phyloP scores from a whole-genome alignment of 371 early-diverging fungal species.

The Mortierella sp. region DNA sequence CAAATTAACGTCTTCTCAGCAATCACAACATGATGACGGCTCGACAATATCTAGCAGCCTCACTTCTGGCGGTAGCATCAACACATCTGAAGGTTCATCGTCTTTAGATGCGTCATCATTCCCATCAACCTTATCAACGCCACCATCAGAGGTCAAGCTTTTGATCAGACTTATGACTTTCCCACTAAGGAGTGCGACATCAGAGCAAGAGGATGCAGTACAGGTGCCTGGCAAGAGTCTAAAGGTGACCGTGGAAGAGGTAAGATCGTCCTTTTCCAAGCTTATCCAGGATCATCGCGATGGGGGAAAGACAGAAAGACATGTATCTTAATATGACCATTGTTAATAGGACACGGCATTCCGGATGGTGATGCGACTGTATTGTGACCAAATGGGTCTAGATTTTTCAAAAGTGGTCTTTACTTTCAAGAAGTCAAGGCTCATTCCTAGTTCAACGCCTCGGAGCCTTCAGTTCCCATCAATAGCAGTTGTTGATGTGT shows the following conservation, averaged over 20 bases:
- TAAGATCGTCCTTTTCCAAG: constrained; percentile 6
- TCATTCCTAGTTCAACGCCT: constrained; percentile 45
- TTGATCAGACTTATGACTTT: constrained; percentile 12
- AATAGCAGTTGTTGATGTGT: constrained; percentile 26
- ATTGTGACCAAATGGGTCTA: constrained; percentile 13
- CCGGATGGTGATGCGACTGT: constrained; percentile 27
- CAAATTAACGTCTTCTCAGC: constrained; percentile 13
- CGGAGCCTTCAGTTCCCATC: constrained; percentile 22
- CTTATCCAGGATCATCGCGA: background rate
- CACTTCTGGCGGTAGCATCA: background rate
- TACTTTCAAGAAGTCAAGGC: constrained; percentile 23
- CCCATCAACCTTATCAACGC: background rate
- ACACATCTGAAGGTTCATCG: background rate
- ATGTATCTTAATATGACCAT: background rate
- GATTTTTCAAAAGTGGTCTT: constrained; percentile 14
- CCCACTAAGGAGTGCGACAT: constrained; percentile 7
- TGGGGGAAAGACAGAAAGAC: background rate
- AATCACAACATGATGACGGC: constrained; percentile 6
- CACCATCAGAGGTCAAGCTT: background rate
- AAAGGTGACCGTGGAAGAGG: constrained; percentile 25
- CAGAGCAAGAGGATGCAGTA: background rate
- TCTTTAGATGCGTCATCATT: background rate
- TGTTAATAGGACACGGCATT: constrained; percentile 23
- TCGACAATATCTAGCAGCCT: background rate
- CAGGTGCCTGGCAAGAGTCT: constrained; percentile 9